Percentiles rank a stretch among this genome's conserved stretches.
Conservation (phyloP, 768 basidiomycete species). For the Exidia glandulosa region DNA sequence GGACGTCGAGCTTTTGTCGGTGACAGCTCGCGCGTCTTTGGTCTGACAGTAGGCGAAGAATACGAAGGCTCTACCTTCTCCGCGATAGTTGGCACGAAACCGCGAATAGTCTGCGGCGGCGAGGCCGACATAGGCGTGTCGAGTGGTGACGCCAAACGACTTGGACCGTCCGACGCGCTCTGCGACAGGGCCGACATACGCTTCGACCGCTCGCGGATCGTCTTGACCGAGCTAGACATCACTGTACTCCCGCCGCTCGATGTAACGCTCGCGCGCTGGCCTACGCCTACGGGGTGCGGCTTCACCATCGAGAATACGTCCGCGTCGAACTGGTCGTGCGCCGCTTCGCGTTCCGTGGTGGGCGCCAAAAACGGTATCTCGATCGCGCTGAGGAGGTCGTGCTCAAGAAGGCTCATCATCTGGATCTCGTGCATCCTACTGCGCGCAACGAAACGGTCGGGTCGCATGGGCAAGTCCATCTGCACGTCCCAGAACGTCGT, state of each 20-base stretch:
- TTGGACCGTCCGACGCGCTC: background rate
- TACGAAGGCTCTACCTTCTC: background rate
- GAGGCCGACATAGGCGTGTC: slow-evolving; percentile 1
- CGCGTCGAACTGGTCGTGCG: slow-evolving; percentile 65
- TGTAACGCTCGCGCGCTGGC: background rate
- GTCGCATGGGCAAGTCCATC: slow-evolving; percentile 71
- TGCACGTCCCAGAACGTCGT: slow-evolving; percentile 81
- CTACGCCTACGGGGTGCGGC: background rate
- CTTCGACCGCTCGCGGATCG: background rate
- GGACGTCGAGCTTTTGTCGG: background rate
- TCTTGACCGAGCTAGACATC: background rate
- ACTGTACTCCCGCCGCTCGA: background rate
- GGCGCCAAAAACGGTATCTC: slow-evolving; percentile 65
- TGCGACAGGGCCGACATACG: background rate
- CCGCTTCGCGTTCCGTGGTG: slow-evolving; percentile 30
- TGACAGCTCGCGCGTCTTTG: background rate
- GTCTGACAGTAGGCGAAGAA: background rate
- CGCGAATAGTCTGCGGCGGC: background rate
- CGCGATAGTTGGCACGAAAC: background rate
- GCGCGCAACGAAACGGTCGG: slow-evolving; percentile 78
- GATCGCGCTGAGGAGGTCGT: slow-evolving; percentile 77
- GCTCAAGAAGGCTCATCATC: slow-evolving; percentile 80
- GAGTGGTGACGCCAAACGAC: background rate
- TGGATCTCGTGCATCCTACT: slow-evolving; percentile 96
- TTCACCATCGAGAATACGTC: slow-evolving; percentile 48